A percentile compares a stretch with the other conserved stretches of the same genome.
Evolutionary conservation across 2,329 filamentous ascomycete species (phyloP).

Genomic region (Coniella lustricola): DNA sequence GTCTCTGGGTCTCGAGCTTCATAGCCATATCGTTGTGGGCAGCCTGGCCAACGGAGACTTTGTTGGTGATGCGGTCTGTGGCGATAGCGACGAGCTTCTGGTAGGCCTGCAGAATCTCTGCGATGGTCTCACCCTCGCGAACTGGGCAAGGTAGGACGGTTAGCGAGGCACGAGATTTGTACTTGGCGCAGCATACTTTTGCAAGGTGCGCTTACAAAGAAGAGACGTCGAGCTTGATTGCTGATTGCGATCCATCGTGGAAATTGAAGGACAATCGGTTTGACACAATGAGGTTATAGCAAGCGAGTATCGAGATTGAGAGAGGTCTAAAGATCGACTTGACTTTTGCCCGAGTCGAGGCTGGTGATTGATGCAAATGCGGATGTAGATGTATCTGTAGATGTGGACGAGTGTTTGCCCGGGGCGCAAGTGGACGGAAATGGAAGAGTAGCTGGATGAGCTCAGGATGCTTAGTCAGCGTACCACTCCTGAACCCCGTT

Average conservation of each 20-base stretch:
- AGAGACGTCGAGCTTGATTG: constrained; percentile 15
- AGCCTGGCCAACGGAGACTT: constrained; percentile 30
- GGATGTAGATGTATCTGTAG: no score
- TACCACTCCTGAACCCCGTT: background rate
- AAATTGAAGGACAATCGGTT: no score
- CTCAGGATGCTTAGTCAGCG: background rate
- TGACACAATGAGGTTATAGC: background rate
- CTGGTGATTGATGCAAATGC: no score
- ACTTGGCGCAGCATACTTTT: background rate
- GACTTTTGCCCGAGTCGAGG: no score
- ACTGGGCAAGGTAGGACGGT: constrained; percentile 27
- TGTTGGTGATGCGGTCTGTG: constrained; percentile 28
- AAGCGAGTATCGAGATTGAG: no score
- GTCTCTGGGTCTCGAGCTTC: constrained; percentile 29
- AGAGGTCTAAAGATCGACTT: no score
- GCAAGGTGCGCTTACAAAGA: constrained; percentile 11
- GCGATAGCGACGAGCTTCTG: constrained; percentile 34
- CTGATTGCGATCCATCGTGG: constrained; percentile 19
- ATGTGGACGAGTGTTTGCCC: no score
- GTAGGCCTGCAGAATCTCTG: constrained; percentile 37
- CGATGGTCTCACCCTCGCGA: constrained; percentile 37
- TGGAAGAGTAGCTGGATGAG: no score
- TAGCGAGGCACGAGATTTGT: background rate
- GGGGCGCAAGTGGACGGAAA: no score
- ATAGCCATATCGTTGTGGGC: constrained; percentile 34